Evolutionary conservation across 78 protist genomes (phyloP), one percentile per base, ranked within the genome.

Genomic region (Planoprotostelium fungivorum): DNA sequence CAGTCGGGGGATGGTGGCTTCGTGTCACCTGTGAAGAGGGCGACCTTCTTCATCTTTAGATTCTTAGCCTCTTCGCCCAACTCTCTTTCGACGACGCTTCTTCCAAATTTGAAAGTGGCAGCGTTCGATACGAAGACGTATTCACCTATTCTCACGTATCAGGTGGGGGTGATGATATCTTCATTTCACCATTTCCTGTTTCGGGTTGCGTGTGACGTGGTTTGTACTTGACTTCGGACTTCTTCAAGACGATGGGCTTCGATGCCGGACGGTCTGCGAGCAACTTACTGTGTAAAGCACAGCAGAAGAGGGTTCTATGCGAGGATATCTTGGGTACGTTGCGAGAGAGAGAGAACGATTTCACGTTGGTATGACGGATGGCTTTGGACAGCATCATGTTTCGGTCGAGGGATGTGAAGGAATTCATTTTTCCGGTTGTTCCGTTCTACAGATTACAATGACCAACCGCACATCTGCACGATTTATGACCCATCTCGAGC

Each of bases 91-190:
- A 88, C 88, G 38, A 87, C 91, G 9, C 35, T 51, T 16, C 73
- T 9, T 1, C 94, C 94, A 92, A 86, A 92, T 89, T 88, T 92
- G n/a, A 92, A 89, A 38, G 38, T 88, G 1, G 86, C 29, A n/a
- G 91, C 37, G 29, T 38, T 35, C 88, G 85, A 63, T 88, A 88
- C 94, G 63, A 92, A 92, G 51, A 89, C 88, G 73, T 88, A 88
- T 29, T 92, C 94, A n/a, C 31, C 73, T 51, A 16, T n/a, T n/a
- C n/a, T 16, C 5, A 51, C 5, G 16, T 16, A 51, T 51, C 73
- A 51, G 73, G 16, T 16, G 16, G 5, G 5, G 31, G 5, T 51
- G 16, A 51, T 51, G 73, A 51, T 51, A 16, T 25, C 5, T 51
- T 25, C 16, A 16, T 51, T 25, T 51, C 16, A 16, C 16, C 73